Base-by-base conservation (phyloP, 2,329 filamentous ascomycete species). In the Pezicula neosporulosa region DNA sequence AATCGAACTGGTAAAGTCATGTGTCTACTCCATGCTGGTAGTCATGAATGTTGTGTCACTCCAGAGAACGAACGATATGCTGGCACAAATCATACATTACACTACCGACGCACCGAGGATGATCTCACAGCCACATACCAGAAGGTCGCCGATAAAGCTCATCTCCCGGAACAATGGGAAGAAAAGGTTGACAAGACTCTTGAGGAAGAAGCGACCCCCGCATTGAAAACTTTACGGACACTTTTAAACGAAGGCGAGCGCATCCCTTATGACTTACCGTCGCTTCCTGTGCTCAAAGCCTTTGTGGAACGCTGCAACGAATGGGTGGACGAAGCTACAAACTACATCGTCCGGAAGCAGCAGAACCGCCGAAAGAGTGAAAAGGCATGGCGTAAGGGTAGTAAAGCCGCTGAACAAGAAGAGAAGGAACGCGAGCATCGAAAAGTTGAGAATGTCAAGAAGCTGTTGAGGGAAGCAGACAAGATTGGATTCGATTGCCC, bases 301-400 rank as follows among this genome's bases (percentile, higher is more conserved):
- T 99, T 96, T 73, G 94, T 99, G 68, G 91, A 96, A 62, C 87
- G 90, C 64, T 97, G 94, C 75, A 95, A 96, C 70, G 91, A 96
- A 67, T 97, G 95, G 89, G 90, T 97, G 56, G 94, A 97, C 64
- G 93, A 97, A 72, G 94, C 94, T 58, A 94, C 90, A 64, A 92
- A 89, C 66, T 99, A 95, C 75, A 96, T 92, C 64, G 92, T 94
- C 53, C 89, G 94, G 61, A 99, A 99, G 74, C 93, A 97, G 73
- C 93, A 97, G 71, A 96, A 95, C 66, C 88, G 94, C 56, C 90
- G 93, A 55, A 97, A 97, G 72, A 96, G 88, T 69, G 93, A 97
- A 64, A 94, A 90, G 66, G 82, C 82, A 42, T 94, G 88, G 83
- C 88, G 90, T 58, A 86, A 83, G 63, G 81, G 85, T 50, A 82